Percentiles rank a stretch among this genome's conserved stretches.
Evolutionary conservation across 306 rosid genomes (phyloP).

Genomic region (Abrus pulchellus): DNA sequence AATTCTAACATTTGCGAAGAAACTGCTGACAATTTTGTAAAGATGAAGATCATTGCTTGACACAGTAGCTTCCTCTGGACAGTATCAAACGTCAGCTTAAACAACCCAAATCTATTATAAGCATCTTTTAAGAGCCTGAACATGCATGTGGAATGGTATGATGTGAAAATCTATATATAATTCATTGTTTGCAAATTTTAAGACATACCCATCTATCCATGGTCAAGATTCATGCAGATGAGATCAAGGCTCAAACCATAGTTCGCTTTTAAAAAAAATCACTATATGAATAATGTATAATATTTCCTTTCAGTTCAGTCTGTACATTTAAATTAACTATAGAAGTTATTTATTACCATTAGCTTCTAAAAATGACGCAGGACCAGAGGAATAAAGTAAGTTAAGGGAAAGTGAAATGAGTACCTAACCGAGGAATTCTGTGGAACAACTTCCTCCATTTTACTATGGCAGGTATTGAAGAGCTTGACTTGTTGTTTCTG

Average conservation of each 20-base stretch:
- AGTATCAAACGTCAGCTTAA: background rate
- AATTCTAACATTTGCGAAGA: too few species aligned
- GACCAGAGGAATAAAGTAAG: constrained; percentile 26
- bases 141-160: constrained; percentile 1
- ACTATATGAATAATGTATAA: constrained; percentile 16
- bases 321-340: background rate
- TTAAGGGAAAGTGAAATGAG: constrained; percentile 9
- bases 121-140: background rate
- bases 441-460: constrained; percentile 80
- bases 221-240: constrained; percentile 1
- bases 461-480: constrained; percentile 81
- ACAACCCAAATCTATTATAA: background rate
- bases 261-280: constrained; percentile 25
- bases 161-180: background rate
- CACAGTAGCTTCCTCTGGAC: background rate
- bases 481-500: constrained; percentile 77
- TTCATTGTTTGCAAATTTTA: background rate
- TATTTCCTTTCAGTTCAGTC: background rate
- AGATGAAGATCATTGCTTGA: too few species aligned
- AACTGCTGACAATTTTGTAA: too few species aligned
- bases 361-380: constrained; percentile 6
- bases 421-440: constrained; percentile 70
- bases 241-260: background rate
- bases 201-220: background rate
- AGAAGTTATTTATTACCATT: background rate